A percentile compares a stretch with the other conserved stretches of the same genome.
Conservation (phyloP, 1,139 yeast genomes). For the Geotrichum citri-aurantii region DNA sequence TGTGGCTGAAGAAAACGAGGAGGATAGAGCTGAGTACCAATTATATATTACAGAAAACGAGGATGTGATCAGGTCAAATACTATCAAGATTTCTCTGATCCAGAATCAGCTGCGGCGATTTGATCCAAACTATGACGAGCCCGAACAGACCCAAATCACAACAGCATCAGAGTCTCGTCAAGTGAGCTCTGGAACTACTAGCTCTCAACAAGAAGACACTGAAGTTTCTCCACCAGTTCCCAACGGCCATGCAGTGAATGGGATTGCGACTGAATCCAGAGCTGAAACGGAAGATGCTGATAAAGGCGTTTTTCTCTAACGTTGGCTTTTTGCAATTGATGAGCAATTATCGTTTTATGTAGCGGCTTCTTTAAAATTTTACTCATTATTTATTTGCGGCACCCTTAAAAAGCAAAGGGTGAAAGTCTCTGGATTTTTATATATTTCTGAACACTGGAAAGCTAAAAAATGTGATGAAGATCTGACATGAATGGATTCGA, state of each 20-base stretch:
- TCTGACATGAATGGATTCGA: too few relatives aligned
- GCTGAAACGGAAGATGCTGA: background rate
- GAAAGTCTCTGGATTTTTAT: too few relatives aligned
- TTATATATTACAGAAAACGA: constrained; percentile 11
- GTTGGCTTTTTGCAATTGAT: background rate
- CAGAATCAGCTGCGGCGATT: constrained; percentile 1
- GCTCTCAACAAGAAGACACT: background rate
- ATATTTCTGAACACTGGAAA: too few relatives aligned
- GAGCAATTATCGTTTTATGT: background rate
- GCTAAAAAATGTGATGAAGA: too few relatives aligned
- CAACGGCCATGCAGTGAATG: background rate
- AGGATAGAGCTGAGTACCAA: constrained; percentile 7
- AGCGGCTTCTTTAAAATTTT: background rate
- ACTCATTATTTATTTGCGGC: background rate
- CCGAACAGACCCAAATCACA: background rate
- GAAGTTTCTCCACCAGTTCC: background rate
- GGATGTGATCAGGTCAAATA: constrained; percentile 6
- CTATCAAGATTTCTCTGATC: background rate
- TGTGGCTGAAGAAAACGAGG: constrained; percentile 1
- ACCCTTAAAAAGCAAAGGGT: too few relatives aligned
- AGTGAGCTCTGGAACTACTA: background rate
- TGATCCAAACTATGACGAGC: background rate
- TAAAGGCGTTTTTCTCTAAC: background rate
- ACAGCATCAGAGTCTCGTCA: background rate
- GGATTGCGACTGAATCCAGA: background rate